phyloP scores from a whole-genome alignment of 495 filamentous ascomycete species.

The Penicillium riverlandense region DNA sequence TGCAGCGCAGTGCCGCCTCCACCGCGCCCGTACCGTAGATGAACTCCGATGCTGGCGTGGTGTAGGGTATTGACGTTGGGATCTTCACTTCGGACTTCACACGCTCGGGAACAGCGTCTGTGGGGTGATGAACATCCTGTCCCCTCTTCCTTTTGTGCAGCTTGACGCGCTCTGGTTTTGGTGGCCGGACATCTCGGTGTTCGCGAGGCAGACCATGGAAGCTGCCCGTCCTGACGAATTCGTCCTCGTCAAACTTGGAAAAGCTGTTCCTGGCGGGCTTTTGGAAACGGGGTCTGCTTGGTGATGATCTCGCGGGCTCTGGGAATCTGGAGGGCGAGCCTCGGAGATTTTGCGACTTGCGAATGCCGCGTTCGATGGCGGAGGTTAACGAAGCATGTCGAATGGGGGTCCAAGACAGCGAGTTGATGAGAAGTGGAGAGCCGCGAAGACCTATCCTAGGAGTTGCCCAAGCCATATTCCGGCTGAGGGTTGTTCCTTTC shows the following conservation, averaged over 20 bases:
- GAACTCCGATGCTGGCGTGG: constrained; percentile 82
- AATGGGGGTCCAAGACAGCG: not conserved
- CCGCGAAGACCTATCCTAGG: not conserved
- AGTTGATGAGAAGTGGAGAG: not conserved
- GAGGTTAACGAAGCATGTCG: constrained; percentile 48
- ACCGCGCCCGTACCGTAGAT: constrained; percentile 79
- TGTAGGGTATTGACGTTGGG: constrained; percentile 64
- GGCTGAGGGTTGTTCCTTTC: not conserved
- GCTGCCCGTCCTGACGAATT: constrained; percentile 28
- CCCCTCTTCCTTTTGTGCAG: not conserved
- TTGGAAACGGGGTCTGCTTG: not conserved
- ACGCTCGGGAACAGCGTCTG: constrained; percentile 27
- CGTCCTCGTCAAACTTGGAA: constrained; percentile 22
- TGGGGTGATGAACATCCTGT: constrained; percentile 13
- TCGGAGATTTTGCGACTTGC: constrained; percentile 21
- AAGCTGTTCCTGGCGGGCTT: not conserved
- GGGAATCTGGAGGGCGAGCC: not conserved
- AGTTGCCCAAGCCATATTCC: constrained; percentile 2
- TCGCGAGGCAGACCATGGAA: constrained; percentile 22
- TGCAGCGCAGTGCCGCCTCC: constrained; percentile 67
- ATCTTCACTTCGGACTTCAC: constrained; percentile 31
- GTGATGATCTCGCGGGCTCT: not conserved
- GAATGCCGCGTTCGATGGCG: constrained; percentile 47
- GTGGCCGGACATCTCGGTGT: constrained; percentile 9
- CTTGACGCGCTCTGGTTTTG: constrained; percentile 1